phyloP scores from a whole-genome alignment of 1,139 yeast species.

The Candida anutae region DNA sequence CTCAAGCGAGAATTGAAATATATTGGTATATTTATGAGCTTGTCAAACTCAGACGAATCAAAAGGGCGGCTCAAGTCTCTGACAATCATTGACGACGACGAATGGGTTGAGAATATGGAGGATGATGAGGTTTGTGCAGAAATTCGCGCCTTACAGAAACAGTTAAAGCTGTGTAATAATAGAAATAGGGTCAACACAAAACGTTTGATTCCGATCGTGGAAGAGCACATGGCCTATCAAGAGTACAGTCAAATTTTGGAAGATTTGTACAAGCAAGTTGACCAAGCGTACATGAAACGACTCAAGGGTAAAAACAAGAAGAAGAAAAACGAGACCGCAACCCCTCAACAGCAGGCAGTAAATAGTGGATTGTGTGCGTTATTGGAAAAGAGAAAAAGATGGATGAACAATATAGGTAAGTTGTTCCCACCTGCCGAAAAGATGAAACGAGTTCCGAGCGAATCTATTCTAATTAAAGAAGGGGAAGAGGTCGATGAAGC shows the following conservation, averaged over 20 bases:
- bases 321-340: slow-evolving; percentile 46
- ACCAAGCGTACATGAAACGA: slow-evolving; percentile 84
- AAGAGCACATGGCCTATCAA: slow-evolving; percentile 91
- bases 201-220: slow-evolving; percentile 63
- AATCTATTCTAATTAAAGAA: slow-evolving; percentile 34
- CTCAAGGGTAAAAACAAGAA: slow-evolving; percentile 77
- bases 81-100: slow-evolving; percentile 50
- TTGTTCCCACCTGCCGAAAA: slow-evolving; percentile 62
- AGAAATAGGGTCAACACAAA: slow-evolving; percentile 65
- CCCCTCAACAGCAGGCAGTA: slow-evolving; percentile 38
- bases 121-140: slow-evolving; percentile 94
- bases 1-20: slow-evolving; percentile 79
- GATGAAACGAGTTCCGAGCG: slow-evolving; percentile 70
- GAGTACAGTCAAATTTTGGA: slow-evolving; percentile 86
- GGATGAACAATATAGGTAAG: slow-evolving; percentile 88
- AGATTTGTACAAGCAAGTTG: slow-evolving; percentile 93
- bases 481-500: neutral
- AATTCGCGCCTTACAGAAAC: slow-evolving; percentile 62
- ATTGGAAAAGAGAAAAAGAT: slow-evolving; percentile 76
- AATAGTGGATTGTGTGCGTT: slow-evolving; percentile 72
- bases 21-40: slow-evolving; percentile 83
- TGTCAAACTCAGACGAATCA: slow-evolving; percentile 26
- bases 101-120: slow-evolving; percentile 75
- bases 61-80: slow-evolving; percentile 7
- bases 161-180: slow-evolving; percentile 53